Evolutionary conservation across 2,329 filamentous ascomycete species (phyloP).

Genomic region (Penicillium hordei): DNA sequence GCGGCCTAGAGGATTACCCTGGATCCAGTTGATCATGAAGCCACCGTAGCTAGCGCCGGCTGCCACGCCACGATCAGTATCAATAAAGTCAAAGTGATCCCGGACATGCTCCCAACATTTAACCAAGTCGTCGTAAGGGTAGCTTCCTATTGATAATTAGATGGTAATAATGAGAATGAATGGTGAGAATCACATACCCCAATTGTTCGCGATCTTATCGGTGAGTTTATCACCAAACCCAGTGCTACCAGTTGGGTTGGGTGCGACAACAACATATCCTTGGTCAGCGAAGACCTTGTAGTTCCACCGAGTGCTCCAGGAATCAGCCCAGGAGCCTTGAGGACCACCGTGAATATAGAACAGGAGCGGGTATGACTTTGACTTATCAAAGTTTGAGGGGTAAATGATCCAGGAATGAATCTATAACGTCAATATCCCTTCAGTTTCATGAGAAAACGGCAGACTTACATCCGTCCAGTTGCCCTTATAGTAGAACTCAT

Average conservation of each 20-base stretch:
- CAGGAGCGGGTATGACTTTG: slow-evolving; percentile 74
- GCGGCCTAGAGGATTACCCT: slow-evolving; percentile 77
- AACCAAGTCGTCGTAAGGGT: slow-evolving; percentile 78
- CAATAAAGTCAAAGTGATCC: slow-evolving; percentile 39
- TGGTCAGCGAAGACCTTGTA: slow-evolving; percentile 82
- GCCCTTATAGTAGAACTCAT: slow-evolving; percentile 41
- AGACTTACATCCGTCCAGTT: slow-evolving; percentile 36
- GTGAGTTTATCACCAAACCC: slow-evolving; percentile 77
- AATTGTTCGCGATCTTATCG: slow-evolving; percentile 74
- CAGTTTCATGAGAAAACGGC: neutral
- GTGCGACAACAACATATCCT: slow-evolving; percentile 77
- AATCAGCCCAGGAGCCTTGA: slow-evolving; percentile 71
- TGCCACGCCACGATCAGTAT: slow-evolving; percentile 41
- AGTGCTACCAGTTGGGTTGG: slow-evolving; percentile 81
- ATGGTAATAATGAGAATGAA: neutral
- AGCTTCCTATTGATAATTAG: slow-evolving; percentile 24
- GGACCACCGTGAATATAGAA: slow-evolving; percentile 83
- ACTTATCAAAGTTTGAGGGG: slow-evolving; percentile 61
- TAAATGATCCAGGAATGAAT: slow-evolving; percentile 44
- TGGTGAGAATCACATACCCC: slow-evolving; percentile 56
- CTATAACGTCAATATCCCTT: slow-evolving; percentile 23
- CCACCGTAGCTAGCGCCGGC: slow-evolving; percentile 45
- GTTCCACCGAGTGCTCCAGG: slow-evolving; percentile 83
- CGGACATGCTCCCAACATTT: slow-evolving; percentile 72
- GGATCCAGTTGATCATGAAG: slow-evolving; percentile 73